These are phyloP conservation scores for Fusarium nurragi DNA, from an alignment of 2,329 filamentous ascomycete species.

Conservation along the genomic window DNA sequence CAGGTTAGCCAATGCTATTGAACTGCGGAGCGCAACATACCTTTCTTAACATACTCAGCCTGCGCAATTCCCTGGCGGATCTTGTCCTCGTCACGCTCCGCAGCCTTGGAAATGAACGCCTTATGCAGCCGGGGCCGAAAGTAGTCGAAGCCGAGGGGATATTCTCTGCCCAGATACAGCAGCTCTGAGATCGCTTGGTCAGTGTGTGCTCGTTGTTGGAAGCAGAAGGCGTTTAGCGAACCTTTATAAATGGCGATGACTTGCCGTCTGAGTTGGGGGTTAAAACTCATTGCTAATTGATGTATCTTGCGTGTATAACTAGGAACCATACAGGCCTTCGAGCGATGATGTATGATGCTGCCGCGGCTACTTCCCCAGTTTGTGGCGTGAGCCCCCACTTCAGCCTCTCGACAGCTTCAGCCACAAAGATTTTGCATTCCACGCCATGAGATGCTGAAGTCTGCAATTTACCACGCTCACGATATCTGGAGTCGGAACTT, in stretches of 20 bases:
- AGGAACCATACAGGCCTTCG: neutral
- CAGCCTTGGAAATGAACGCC: slow-evolving; percentile 81
- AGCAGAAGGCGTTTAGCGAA: slow-evolving; percentile 46
- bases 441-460: neutral
- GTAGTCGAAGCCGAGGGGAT: slow-evolving; percentile 83
- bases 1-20: slow-evolving; percentile 1
- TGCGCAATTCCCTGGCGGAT: slow-evolving; percentile 79
- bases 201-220: neutral
- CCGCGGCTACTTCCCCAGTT: slow-evolving; percentile 7
- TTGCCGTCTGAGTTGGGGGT: slow-evolving; percentile 72
- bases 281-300: slow-evolving; percentile 48
- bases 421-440: slow-evolving; percentile 17
- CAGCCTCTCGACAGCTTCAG: slow-evolving; percentile 27
- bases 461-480: neutral
- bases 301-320: slow-evolving; percentile 11
- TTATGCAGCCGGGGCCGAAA: slow-evolving; percentile 84
- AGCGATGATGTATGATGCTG: slow-evolving; percentile 23
- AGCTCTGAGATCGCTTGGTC: slow-evolving; percentile 67
- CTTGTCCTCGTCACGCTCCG: slow-evolving; percentile 74
- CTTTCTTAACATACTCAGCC: slow-evolving; percentile 92
- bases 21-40: slow-evolving; percentile 53
- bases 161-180: slow-evolving; percentile 83
- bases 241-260: slow-evolving; percentile 93
- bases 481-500: neutral
- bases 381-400: slow-evolving; percentile 33